A percentile compares a stretch with the other conserved stretches of the same genome.
phyloP scores from a whole-genome alignment of 331 rosid species.

The Acacia pycnantha region DNA sequence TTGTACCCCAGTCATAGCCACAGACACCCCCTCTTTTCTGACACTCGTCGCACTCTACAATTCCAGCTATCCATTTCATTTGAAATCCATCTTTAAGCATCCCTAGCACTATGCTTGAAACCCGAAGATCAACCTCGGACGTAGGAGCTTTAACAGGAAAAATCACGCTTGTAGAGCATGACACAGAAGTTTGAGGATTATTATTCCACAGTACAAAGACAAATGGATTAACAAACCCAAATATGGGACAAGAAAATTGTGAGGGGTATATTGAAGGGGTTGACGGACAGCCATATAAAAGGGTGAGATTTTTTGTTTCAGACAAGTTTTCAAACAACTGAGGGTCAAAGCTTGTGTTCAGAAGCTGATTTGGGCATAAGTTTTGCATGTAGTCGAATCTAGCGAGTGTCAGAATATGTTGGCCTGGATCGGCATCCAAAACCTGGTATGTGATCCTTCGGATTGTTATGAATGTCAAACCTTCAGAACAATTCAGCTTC shows the following conservation, averaged over 20 bases:
- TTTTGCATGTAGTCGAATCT: conserved; percentile 33
- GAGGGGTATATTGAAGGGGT: rapidly evolving
- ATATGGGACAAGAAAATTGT: not conserved
- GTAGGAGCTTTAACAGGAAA: conserved; percentile 17
- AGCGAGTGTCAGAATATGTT: conserved; percentile 32
- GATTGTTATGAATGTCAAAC: conserved; percentile 29
- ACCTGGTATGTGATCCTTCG: conserved; percentile 37
- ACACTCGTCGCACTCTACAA: conserved; percentile 37
- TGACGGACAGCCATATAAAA: conserved; percentile 24
- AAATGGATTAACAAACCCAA: not conserved
- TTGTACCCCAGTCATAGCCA: conserved; percentile 25
- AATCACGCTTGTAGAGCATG: conserved; percentile 25
- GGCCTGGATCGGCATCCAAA: not conserved
- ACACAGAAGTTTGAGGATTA: too few species aligned
- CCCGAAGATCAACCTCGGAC: not conserved
- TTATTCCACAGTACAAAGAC: not conserved
- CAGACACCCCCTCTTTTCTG: conserved; percentile 29
- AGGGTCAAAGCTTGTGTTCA: conserved; percentile 39
- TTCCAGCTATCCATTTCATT: conserved; percentile 41
- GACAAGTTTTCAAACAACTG: conserved; percentile 19
- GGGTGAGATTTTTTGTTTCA: conserved; percentile 28
- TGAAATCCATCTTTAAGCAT: conserved; percentile 35
- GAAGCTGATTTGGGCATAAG: conserved; percentile 36
- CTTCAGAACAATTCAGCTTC: conserved; percentile 32
- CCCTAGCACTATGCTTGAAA: not conserved